A percentile compares a stretch with the other conserved stretches of the same genome.
These are phyloP conservation scores for Arthroderma sp. DNA, from an alignment of 2,329 filamentous ascomycete genomes.

Conservation along the genomic window DNA sequence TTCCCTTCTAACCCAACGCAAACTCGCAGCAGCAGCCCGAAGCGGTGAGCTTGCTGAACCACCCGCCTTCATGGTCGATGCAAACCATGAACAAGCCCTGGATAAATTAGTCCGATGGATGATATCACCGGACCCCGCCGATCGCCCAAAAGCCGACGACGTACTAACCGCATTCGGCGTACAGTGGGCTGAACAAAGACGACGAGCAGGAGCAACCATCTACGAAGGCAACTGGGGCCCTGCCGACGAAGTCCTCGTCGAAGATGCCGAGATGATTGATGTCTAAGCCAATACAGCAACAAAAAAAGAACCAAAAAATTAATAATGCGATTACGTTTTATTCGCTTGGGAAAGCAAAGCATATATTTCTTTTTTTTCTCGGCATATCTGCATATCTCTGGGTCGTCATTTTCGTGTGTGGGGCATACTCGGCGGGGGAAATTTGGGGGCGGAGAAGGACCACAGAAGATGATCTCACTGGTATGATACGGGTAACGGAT, in stretches of 20 bases:
- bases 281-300: slow-evolving; percentile 24
- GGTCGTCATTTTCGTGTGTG: too few relatives aligned
- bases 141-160: slow-evolving; percentile 62
- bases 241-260: slow-evolving; percentile 46
- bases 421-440: too few relatives aligned
- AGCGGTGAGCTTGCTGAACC: slow-evolving; percentile 52
- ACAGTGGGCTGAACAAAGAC: slow-evolving; percentile 63
- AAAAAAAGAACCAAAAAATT: not conserved
- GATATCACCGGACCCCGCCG: slow-evolving; percentile 60
- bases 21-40: slow-evolving; percentile 18
- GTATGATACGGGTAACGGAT: too few relatives aligned
- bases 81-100: slow-evolving; percentile 57
- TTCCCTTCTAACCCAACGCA: slow-evolving; percentile 1
- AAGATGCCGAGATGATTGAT: slow-evolving; percentile 53
- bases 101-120: slow-evolving; percentile 79
- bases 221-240: slow-evolving; percentile 96
- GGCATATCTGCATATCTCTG: too few relatives aligned
- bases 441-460: too few relatives aligned
- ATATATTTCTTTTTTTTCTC: too few relatives aligned
- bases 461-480: too few relatives aligned
- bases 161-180: slow-evolving; percentile 62
- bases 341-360: too few relatives aligned
- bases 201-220: slow-evolving; percentile 79
- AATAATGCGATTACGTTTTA: too few relatives aligned
- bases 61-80: slow-evolving; percentile 79